Percentiles rank a stretch among this genome's conserved stretches.
These are phyloP conservation scores for Fusarium sp. DNA, from an alignment of 2,329 filamentous ascomycete genomes.

Conservation along the genomic window DNA sequence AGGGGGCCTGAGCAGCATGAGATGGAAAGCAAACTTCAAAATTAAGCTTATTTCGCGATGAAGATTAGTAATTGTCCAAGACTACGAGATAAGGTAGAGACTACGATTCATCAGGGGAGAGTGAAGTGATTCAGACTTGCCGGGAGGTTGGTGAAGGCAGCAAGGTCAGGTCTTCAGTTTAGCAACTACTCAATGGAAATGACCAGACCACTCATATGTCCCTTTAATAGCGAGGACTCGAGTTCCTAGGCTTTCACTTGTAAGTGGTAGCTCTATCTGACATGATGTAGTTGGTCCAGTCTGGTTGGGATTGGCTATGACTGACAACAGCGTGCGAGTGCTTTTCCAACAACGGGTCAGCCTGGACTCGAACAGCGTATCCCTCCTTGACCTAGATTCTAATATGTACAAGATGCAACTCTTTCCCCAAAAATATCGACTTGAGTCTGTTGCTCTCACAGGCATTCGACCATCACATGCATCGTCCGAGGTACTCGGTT, in stretches of 20 bases:
- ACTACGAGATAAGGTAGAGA: not conserved
- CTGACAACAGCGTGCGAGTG: not conserved
- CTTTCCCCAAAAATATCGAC: too few species aligned
- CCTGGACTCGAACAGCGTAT: not conserved
- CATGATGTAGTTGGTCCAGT: too few species aligned
- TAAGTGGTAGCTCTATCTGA: not conserved
- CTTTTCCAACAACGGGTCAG: not conserved
- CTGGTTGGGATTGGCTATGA: too few species aligned
- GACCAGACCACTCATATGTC: not conserved
- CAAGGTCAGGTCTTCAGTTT: not conserved
- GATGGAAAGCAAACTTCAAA: not conserved
- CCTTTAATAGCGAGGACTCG: not conserved
- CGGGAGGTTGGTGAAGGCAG: not conserved
- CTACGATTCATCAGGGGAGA: fast-evolving
- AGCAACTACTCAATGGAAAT: not conserved
- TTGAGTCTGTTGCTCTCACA: not conserved
- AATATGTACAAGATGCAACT: not conserved
- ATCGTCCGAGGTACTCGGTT: not conserved
- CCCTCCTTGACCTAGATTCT: not conserved
- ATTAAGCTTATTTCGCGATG: not conserved
- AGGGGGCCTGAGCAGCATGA: not conserved
- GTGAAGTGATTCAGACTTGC: not conserved
- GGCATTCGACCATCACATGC: not conserved
- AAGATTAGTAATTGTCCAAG: not conserved
- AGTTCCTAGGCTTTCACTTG: not conserved